phyloP scores from a whole-genome alignment of 2,329 filamentous ascomycete genomes.

The Cephalotrichum gorgonifer region DNA sequence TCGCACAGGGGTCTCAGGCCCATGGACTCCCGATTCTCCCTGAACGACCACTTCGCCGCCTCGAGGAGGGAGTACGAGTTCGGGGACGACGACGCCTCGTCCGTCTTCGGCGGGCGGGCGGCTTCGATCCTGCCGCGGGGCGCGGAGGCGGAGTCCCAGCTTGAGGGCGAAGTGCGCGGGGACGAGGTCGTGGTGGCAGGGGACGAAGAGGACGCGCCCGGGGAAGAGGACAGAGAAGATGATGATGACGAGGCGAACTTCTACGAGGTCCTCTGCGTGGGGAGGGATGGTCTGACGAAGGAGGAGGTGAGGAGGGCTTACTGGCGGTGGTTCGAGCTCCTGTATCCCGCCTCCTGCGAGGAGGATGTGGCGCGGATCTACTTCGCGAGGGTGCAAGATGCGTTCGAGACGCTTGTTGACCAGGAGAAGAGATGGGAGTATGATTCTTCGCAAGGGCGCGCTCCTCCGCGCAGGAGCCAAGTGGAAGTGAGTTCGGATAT shows the following conservation, averaged over 20 bases:
- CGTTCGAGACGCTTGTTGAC: constrained; percentile 37
- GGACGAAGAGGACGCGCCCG: constrained; percentile 1
- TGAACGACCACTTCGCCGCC: constrained; percentile 36
- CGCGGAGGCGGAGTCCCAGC: neutral
- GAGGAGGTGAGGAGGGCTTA: constrained; percentile 32
- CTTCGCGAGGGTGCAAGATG: constrained; percentile 28
- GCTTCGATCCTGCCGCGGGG: constrained; percentile 5
- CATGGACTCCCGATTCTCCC: constrained; percentile 32
- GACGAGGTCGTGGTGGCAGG: constrained; percentile 8
- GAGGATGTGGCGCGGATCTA: constrained; percentile 28
- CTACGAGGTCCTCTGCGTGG: constrained; percentile 35
- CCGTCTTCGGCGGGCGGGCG: constrained; percentile 24
- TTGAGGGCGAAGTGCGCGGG: neutral
- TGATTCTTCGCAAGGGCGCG: constrained; percentile 18
- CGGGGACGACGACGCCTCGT: constrained; percentile 35
- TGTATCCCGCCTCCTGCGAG: constrained; percentile 29
- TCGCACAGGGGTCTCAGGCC: constrained; percentile 16
- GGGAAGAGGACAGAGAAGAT: constrained; percentile 6
- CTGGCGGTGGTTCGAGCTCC: constrained; percentile 29
- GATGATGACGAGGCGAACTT: constrained; percentile 19
- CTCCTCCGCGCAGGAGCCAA: constrained; percentile 6
- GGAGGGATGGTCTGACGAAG: constrained; percentile 19
- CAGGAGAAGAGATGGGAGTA: constrained; percentile 29
- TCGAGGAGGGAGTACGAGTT: constrained; percentile 36
- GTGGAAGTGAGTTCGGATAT: constrained; percentile 20